Evolutionary conservation across 805 yeast genomes (phyloP).

Genomic region (Vanderwaltozyma polyspora): DNA sequence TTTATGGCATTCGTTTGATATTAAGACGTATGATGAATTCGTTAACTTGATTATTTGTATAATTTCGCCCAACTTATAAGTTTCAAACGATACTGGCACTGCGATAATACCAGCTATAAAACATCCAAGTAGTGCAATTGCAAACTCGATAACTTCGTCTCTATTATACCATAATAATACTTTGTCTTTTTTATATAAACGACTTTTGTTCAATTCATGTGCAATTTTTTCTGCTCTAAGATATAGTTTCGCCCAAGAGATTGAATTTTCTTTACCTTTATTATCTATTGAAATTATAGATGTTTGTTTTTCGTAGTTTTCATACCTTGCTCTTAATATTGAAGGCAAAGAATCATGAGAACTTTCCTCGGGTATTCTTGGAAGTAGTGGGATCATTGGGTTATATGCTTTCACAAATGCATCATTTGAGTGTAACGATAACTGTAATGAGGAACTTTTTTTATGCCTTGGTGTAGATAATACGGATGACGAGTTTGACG

Average conservation of each 20-base stretch:
- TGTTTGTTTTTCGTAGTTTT: slow-evolving; percentile 48
- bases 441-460: slow-evolving; percentile 14
- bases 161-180: slow-evolving; percentile 78
- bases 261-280: slow-evolving; percentile 71
- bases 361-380: slow-evolving; percentile 50
- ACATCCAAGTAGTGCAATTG: slow-evolving; percentile 81
- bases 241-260: slow-evolving; percentile 85
- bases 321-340: slow-evolving; percentile 63
- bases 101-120: slow-evolving; percentile 90
- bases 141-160: slow-evolving; percentile 73
- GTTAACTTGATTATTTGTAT: slow-evolving; percentile 61
- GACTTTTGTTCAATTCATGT: slow-evolving; percentile 35
- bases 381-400: slow-evolving; percentile 27
- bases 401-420: slow-evolving; percentile 8
- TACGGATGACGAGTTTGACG: slow-evolving; percentile 19
- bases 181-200: slow-evolving; percentile 69
- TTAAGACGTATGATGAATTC: slow-evolving; percentile 63
- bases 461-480: slow-evolving; percentile 10
- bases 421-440: slow-evolving; percentile 26
- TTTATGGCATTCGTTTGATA: slow-evolving; percentile 70
- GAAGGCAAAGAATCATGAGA: slow-evolving; percentile 52
- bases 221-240: slow-evolving; percentile 80
- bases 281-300: slow-evolving; percentile 66
- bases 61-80: slow-evolving; percentile 52
- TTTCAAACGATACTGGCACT: slow-evolving; percentile 76